Evolutionary conservation across 208 protist genomes (phyloP).

Genomic region (Leishmania amazonensis): DNA sequence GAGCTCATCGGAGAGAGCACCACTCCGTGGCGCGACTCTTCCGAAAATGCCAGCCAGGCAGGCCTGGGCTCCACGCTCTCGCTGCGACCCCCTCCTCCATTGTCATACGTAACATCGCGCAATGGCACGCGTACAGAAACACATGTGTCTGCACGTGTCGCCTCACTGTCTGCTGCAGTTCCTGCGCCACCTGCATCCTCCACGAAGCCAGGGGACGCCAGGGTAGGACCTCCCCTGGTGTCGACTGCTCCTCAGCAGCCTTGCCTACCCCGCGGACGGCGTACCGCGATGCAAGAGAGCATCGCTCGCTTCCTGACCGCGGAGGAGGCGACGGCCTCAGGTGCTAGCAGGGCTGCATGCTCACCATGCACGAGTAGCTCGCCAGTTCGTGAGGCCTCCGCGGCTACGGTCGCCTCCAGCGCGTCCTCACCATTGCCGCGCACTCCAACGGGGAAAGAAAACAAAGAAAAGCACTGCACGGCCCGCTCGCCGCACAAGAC

Average conservation of each 20-base stretch:
- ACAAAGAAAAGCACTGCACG: not conserved
- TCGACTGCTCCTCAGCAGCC: not conserved
- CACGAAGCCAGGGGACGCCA: not conserved
- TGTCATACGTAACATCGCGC: not conserved
- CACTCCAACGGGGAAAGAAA: not conserved
- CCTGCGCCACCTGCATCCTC: not conserved
- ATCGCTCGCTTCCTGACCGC: slow-evolving; percentile 26
- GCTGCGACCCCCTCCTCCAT: slow-evolving; percentile 6
- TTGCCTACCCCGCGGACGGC: not conserved
- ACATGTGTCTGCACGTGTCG: not conserved
- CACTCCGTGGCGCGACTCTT: not conserved
- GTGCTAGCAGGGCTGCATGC: not conserved
- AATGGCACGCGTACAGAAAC: not conserved
- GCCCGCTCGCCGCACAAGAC: not conserved
- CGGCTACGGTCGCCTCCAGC: not conserved
- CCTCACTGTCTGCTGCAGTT: not conserved
- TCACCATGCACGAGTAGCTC: not conserved
- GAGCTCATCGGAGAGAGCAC: not conserved
- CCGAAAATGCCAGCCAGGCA: not conserved
- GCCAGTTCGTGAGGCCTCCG: not conserved
- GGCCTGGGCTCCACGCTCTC: not conserved
- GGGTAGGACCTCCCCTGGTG: not conserved
- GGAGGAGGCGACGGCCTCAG: not conserved
- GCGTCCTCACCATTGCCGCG: slow-evolving; percentile 3
- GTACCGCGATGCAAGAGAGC: slow-evolving; percentile 19